Conservation (phyloP, 148 eudicot genomes). For the Heliamphora exappendiculata region DNA sequence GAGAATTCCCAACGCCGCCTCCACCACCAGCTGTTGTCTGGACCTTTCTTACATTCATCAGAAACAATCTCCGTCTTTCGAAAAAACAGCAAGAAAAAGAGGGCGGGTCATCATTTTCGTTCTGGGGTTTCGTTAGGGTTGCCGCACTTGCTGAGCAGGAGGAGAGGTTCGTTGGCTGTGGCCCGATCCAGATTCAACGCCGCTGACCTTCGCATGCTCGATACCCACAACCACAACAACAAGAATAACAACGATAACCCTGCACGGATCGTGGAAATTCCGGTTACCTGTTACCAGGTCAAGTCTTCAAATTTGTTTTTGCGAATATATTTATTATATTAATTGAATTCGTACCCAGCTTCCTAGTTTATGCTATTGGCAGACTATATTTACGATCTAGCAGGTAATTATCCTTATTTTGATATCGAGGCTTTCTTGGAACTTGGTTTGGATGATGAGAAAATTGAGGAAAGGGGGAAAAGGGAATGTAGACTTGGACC, state of each 20-base stretch:
- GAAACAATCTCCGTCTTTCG: neutral
- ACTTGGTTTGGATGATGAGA: neutral
- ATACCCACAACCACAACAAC: neutral
- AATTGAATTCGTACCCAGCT: neutral
- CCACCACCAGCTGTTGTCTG: neutral
- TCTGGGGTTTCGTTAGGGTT: constrained; percentile 5
- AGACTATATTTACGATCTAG: neutral
- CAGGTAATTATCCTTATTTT: neutral
- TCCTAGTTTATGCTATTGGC: neutral
- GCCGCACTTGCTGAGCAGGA: neutral
- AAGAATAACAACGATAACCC: neutral
- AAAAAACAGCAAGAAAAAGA: neutral
- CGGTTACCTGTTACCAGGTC: constrained; percentile 89
- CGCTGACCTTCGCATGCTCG: constrained; percentile 23
- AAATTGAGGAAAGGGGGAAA: neutral
- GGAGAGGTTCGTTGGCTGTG: neutral
- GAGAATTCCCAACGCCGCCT: no score
- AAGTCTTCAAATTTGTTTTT: neutral
- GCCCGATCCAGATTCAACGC: constrained; percentile 20
- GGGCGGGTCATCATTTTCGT: neutral
- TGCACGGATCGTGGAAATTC: constrained; percentile 45
- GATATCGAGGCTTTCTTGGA: neutral
- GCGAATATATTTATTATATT: neutral
- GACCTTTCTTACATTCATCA: neutral
- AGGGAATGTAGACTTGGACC: neutral